Conservation (phyloP, 352 stramenopile genomes). For the Pythium oligandrum region DNA sequence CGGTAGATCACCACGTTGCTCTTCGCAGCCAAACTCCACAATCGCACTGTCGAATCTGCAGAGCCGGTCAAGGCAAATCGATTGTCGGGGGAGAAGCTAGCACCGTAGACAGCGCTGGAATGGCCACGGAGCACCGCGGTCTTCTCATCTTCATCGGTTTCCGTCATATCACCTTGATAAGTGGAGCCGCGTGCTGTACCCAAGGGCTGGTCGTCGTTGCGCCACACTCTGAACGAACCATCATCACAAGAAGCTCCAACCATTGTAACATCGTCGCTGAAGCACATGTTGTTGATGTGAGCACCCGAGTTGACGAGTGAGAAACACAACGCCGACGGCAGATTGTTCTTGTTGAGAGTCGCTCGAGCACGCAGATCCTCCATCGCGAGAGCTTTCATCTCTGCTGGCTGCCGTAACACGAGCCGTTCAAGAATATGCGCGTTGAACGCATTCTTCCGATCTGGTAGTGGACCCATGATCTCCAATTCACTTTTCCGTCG, state of each 20-base stretch:
- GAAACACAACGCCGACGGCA: slow-evolving; percentile 75
- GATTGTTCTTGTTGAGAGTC: slow-evolving; percentile 35
- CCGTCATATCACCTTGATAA: slow-evolving; percentile 42
- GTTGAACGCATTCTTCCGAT: slow-evolving; percentile 68
- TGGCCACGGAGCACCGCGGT: slow-evolving; percentile 70
- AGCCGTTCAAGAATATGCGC: slow-evolving; percentile 75
- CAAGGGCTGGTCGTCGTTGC: slow-evolving; percentile 73
- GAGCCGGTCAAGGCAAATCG: slow-evolving; percentile 80
- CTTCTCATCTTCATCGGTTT: slow-evolving; percentile 67
- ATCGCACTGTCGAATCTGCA: slow-evolving; percentile 69
- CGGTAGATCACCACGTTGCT: slow-evolving; percentile 77
- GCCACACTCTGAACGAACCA: slow-evolving; percentile 74
- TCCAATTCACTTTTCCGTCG: slow-evolving; percentile 53
- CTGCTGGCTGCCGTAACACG: slow-evolving; percentile 55
- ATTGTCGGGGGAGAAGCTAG: slow-evolving; percentile 83
- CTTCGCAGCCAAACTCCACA: slow-evolving; percentile 84
- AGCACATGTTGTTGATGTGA: slow-evolving; percentile 81
- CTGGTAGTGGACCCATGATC: slow-evolving; percentile 51
- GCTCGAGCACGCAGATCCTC: slow-evolving; percentile 59
- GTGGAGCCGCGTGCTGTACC: slow-evolving; percentile 58
- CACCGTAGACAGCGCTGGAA: slow-evolving; percentile 78
- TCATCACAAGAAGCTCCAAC: slow-evolving; percentile 71
- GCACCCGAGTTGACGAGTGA: slow-evolving; percentile 73
- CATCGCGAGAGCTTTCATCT: slow-evolving; percentile 63
- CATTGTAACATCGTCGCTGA: slow-evolving; percentile 74